phyloP scores from a whole-genome alignment of 257 asterid species.

The Rehmannia glutinosa region DNA sequence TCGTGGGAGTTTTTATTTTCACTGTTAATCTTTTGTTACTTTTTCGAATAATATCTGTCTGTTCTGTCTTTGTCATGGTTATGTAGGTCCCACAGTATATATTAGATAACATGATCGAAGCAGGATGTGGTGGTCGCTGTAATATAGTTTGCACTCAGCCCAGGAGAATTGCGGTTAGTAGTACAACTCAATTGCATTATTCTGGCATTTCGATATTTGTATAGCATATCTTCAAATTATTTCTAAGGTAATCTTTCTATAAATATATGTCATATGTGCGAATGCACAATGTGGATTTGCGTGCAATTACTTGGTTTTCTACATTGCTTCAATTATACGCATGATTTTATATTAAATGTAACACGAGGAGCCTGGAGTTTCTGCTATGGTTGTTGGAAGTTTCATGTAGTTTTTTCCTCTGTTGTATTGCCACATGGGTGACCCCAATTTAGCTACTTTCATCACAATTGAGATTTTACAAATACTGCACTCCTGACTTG shows the following conservation, averaged over 20 bases:
- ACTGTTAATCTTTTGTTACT: neutral
- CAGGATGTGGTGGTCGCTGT: constrained; percentile 80
- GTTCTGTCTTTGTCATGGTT: constrained; percentile 23
- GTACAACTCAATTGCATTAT: constrained; percentile 12
- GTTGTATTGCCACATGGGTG: neutral
- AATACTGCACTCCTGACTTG: too few relatives aligned
- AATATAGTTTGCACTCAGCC: constrained; percentile 97
- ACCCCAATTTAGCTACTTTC: neutral
- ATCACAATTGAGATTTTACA: too few relatives aligned
- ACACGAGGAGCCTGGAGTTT: neutral
- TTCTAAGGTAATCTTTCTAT: neutral
- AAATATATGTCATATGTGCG: constrained; percentile 5
- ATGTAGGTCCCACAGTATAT: constrained; percentile 93
- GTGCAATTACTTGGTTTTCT: neutral
- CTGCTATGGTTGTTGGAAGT: neutral
- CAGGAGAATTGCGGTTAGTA: constrained; percentile 95
- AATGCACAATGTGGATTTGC: neutral
- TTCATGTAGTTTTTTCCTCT: too few relatives aligned
- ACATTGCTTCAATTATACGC: neutral
- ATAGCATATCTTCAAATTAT: neutral
- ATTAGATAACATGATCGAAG: constrained; percentile 92
- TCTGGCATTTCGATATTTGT: neutral
- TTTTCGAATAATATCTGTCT: neutral
- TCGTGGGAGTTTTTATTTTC: constrained; percentile 6
- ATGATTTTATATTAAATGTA: neutral